Conservation (phyloP, 2,329 filamentous ascomycete species). For the Botrytis paeoniae region DNA sequence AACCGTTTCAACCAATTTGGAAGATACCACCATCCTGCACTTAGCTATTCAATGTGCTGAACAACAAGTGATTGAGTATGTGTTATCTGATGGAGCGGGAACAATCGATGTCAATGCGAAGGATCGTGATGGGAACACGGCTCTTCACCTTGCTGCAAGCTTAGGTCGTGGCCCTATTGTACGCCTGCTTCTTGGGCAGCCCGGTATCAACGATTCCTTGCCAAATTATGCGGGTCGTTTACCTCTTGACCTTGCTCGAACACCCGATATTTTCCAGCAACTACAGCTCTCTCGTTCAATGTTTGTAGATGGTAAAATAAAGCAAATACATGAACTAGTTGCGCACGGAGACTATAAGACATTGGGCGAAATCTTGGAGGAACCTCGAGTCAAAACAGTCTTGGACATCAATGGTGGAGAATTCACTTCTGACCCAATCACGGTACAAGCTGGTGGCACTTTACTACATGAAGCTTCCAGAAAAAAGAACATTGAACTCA, state of each 20-base stretch:
- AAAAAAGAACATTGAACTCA: constrained; percentile 80
- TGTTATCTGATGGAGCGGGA: constrained; percentile 70
- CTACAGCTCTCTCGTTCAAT: constrained; percentile 86
- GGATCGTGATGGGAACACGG: constrained; percentile 92
- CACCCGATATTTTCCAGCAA: constrained; percentile 92
- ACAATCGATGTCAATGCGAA: constrained; percentile 80
- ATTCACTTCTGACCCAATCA: constrained; percentile 75
- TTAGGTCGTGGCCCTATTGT: constrained; percentile 81
- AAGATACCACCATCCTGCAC: constrained; percentile 88
- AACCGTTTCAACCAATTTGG: constrained; percentile 46
- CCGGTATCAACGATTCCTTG: constrained; percentile 82
- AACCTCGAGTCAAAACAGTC: constrained; percentile 79
- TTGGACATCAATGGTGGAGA: constrained; percentile 92
- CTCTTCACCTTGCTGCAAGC: constrained; percentile 80
- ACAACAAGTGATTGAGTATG: constrained; percentile 85
- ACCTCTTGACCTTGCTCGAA: constrained; percentile 84
- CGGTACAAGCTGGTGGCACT: constrained; percentile 81
- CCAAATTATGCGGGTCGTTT: constrained; percentile 81
- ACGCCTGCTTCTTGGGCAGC: constrained; percentile 76
- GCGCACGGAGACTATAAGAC: constrained; percentile 69
- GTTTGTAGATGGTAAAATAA: constrained; percentile 82
- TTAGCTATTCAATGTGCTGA: constrained; percentile 95
- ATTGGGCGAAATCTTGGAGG: constrained; percentile 76
- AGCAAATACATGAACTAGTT: constrained; percentile 79
- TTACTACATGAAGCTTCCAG: constrained; percentile 90